These are phyloP conservation scores for Cryptococcus sp. DNA, from an alignment of 1,284 basidiomycete species.

Conservation along the genomic window DNA sequence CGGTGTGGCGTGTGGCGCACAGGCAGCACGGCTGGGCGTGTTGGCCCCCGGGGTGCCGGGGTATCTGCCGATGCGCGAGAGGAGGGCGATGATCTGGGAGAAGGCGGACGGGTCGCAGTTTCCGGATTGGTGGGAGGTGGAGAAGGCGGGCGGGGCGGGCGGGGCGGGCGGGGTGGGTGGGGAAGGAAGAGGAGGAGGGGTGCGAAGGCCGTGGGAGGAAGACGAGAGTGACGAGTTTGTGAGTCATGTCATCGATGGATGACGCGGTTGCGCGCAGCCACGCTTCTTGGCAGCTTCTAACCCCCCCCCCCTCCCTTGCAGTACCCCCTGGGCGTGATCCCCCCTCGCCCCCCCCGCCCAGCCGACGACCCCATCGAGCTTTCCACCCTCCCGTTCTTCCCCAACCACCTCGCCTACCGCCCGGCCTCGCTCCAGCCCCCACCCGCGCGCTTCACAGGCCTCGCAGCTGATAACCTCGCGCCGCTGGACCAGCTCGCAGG, in stretches of 20 bases:
- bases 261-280: no score
- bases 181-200: background rate
- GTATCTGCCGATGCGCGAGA: conserved; percentile 42
- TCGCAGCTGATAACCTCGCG: conserved; percentile 5
- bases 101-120: conserved; percentile 28
- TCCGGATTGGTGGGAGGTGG: conserved; percentile 47
- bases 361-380: conserved; percentile 7
- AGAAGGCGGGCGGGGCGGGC: background rate
- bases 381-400: conserved; percentile 38
- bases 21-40: conserved; percentile 42
- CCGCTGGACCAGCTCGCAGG: conserved; percentile 27
- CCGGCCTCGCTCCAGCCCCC: conserved; percentile 29
- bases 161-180: background rate
- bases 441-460: conserved; percentile 22
- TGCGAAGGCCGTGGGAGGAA: background rate
- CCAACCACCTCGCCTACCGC: conserved; percentile 43
- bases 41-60: conserved; percentile 45
- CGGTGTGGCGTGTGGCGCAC: background rate
- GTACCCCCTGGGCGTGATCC: conserved; percentile 32
- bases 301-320: background rate
- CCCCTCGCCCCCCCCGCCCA: conserved; percentile 13
- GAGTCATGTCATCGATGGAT: conserved; percentile 5
- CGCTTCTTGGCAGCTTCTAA: background rate
- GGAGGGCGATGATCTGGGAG: conserved; percentile 21
- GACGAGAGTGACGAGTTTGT: conserved; percentile 8